Percentiles rank a stretch among this genome's conserved stretches.
These are phyloP conservation scores for Uronychia binucleata DNA, from an alignment of 73 alveolate species.

Conservation along the genomic window DNA sequence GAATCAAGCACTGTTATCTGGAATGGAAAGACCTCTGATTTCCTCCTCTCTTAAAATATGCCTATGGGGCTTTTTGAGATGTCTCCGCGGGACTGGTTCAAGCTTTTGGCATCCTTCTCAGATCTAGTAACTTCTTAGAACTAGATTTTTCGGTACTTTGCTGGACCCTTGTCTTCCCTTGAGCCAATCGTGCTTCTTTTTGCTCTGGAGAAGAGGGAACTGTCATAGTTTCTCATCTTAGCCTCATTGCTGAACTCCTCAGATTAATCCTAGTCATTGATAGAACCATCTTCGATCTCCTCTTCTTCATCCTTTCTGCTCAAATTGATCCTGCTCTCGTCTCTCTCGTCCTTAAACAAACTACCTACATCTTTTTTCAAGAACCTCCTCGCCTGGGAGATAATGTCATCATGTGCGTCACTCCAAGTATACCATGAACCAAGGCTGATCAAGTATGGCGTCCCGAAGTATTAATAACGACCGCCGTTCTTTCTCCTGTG, in stretches of 20 bases:
- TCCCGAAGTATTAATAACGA: slow-evolving; percentile 3
- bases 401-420: slow-evolving; percentile 42
- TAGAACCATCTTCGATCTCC: no score
- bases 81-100: background rate
- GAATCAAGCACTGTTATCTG: slow-evolving; percentile 32
- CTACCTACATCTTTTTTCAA: slow-evolving; percentile 16
- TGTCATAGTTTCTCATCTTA: background rate
- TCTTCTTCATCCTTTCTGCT: background rate
- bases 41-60: background rate
- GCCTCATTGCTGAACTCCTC: background rate
- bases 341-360: background rate
- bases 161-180: background rate
- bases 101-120: background rate
- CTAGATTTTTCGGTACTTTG: background rate
- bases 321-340: background rate
- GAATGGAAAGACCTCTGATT: slow-evolving; percentile 27
- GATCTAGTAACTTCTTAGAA: background rate
- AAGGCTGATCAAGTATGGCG: slow-evolving; percentile 29
- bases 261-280: no score
- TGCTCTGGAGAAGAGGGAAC: background rate
- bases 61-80: background rate
- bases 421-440: slow-evolving; percentile 58
- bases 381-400: slow-evolving; percentile 25
- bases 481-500: slow-evolving; percentile 29
- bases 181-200: background rate